These are phyloP conservation scores for Lophiotrema nucula DNA, from an alignment of 495 filamentous ascomycete species.

Conservation along the genomic window DNA sequence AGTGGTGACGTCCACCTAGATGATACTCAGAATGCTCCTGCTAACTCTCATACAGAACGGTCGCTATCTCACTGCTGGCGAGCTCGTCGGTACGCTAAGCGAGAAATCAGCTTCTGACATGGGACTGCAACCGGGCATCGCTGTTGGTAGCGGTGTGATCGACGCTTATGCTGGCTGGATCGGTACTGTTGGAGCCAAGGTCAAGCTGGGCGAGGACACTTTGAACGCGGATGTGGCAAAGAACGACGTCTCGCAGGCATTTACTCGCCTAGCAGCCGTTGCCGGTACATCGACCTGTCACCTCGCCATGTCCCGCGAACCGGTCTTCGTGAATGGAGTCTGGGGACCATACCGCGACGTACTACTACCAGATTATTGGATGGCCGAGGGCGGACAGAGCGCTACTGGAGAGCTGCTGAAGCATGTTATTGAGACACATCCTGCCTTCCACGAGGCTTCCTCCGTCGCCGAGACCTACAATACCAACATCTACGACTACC, in stretches of 20 bases:
- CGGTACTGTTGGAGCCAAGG: constrained; percentile 95
- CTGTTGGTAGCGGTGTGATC: constrained; percentile 93
- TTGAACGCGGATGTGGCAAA: constrained; percentile 59
- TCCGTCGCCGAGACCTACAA: constrained; percentile 74
- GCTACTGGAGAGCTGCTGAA: constrained; percentile 92
- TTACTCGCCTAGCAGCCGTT: constrained; percentile 88
- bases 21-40: constrained; percentile 24
- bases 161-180: constrained; percentile 99
- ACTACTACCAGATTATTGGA: constrained; percentile 85
- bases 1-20: constrained; percentile 62
- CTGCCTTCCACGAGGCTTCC: constrained; percentile 74
- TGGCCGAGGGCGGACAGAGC: constrained; percentile 94
- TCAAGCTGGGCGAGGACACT: constrained; percentile 62
- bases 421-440: constrained; percentile 90
- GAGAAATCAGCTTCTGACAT: constrained; percentile 80
- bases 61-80: constrained; percentile 82
- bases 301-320: constrained; percentile 86
- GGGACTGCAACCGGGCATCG: constrained; percentile 82
- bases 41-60: constrained; percentile 67
- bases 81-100: constrained; percentile 79
- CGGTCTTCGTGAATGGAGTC: constrained; percentile 88
- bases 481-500: constrained; percentile 86
- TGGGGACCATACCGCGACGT: constrained; percentile 97
- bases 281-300: constrained; percentile 97
- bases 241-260: constrained; percentile 87